Evolutionary conservation across 1,284 basidiomycete genomes (phyloP), one percentile per base, ranked within the genome.

Genomic region (Cerrena zonata): DNA sequence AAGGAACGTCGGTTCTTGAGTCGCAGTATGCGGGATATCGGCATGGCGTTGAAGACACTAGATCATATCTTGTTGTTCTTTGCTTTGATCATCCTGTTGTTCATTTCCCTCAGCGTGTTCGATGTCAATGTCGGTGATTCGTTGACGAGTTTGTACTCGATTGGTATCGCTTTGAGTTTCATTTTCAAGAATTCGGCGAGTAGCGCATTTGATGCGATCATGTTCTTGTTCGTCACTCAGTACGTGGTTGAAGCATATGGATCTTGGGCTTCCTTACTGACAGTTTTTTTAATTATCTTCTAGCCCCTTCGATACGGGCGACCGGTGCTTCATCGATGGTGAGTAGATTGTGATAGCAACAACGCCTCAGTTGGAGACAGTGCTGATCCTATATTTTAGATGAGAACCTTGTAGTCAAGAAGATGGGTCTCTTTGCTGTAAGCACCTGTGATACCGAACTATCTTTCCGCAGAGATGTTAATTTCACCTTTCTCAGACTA

Each of bases 181-280:
- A 76, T 89, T 54, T 89, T 89, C 74, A 87, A 85, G 69, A 79
- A 74, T 56, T 68, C 86, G 7, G 82, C 85, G 19, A 80, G 79
- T 52, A 77, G 71, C 51, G 81, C 81, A 37, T 89, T 89, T 59
- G 86, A 89, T 66, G 76, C 86, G 39, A 82, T 89, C 60, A 84
- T 88, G 76, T 86, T 89, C 63, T 65, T 89, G 57, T 89, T 89
- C 63, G 85, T 89, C 39, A 84, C 85, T 4, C 87, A 89, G 82
- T 86, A 56, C 52, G 80, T 71, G 19, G 30, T 27, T 48, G 22
- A 5, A 5, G n/a, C 4, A 24, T 30, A 21, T 44, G 48, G 39
- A 38, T 40, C 50, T 22, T 18, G 30, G 50, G n/a, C 42, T 40
- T 11, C 21, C 5, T 23, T 51, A 38, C 56, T 72, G 44, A 66